Base-by-base conservation (phyloP, 495 filamentous ascomycete genomes). In the Penicillium angulare region DNA sequence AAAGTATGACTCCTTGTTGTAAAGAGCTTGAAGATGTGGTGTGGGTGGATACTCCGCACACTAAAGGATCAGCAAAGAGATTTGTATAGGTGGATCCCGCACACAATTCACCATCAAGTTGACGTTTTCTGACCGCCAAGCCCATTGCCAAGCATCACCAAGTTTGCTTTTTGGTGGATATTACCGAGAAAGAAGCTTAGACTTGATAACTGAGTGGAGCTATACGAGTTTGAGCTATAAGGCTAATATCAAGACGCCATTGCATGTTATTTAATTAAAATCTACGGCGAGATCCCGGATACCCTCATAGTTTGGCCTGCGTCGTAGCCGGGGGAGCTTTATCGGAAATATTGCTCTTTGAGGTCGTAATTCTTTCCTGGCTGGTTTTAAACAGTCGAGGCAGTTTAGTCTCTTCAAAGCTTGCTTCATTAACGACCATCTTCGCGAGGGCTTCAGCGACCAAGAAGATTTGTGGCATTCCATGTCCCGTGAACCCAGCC, bases 401-500 rank as follows among this genome's bases (percentile, higher is more conserved):
- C 3, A 75, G 32, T 9, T 68, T 69, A 23, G 68, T 74, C 24
- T 71, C 51, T 27, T 66, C 64, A 44, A 72, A 77, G 15, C 56
- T 21, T 2, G 46, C 46, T 9, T 59, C 69, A 7, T 66, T 46
- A 15, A 55, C 50, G 20, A 78, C 52, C 67, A 79, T 76, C 52
- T 64, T 56, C 3, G 74, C 75, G 33, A 79, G 47, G 1, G 66
- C 76, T 41, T 74, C 64, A 5, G 75, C 74, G 6, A 67, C 64
- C 0, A 79, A 60, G 50, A 75, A 73, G 21, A 77, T 72, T 15
- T 74, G 66, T 0, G 77, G 71, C 77, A 79, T 80, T 0, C 79
- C 77, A 53, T 74, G 72, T 0, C 78, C 78, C 10, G 66, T 75
- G 26, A 76, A 79, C 1, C 76, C 78, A 27, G 75, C 78, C 31